Base-by-base conservation (phyloP, 2,329 filamentous ascomycete species). In the Chalaropsis thielavioides region DNA sequence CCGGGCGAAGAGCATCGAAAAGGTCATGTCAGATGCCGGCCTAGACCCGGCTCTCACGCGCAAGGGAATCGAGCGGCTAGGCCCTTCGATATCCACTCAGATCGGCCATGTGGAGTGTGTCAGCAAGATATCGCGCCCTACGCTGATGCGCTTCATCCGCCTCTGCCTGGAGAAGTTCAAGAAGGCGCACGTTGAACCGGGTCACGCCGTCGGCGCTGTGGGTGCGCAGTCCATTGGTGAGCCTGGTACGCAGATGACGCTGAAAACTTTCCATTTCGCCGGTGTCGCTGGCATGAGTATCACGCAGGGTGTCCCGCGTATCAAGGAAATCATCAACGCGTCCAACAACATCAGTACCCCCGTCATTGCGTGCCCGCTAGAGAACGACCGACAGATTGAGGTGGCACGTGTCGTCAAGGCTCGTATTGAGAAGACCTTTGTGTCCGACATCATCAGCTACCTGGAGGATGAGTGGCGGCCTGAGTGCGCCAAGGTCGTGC, bases 241-340 rank as follows among this genome's bases (percentile, higher is more conserved):
- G 72, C 94, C 94, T 0, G 94, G 94, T 73, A 99, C 94, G 0
- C 94, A 99, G 75, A 99, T 99, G 94, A 99, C 94, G 0, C 78
- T 99, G 69, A 97, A 97, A 78, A 97, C 94, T 73, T 97, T 97
- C 84, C 94, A 97, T 88, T 99, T 99, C 79, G 94, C 94, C 73
- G 94, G 94, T 88, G 94, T 99, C 69, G 94, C 94, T 54, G 92
- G 92, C 74, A 97, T 99, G 94, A 96, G 90, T 81, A 96, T 99
- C 73, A 99, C 94, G 0, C 90, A 96, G 73, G 94, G 94, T 89
- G 94, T 99, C 6, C 94, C 94, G 1, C 92, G 94, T 86, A 99
- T 99, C 79, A 99, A 99, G 77, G 94, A 99, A 80, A 99, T 99
- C 70, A 99, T 99, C 84, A 99, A 99, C 76, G 94, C 94, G 5